Conservation (phyloP, 495 filamentous ascomycete genomes). For the Friedmanniomyces simplex region DNA sequence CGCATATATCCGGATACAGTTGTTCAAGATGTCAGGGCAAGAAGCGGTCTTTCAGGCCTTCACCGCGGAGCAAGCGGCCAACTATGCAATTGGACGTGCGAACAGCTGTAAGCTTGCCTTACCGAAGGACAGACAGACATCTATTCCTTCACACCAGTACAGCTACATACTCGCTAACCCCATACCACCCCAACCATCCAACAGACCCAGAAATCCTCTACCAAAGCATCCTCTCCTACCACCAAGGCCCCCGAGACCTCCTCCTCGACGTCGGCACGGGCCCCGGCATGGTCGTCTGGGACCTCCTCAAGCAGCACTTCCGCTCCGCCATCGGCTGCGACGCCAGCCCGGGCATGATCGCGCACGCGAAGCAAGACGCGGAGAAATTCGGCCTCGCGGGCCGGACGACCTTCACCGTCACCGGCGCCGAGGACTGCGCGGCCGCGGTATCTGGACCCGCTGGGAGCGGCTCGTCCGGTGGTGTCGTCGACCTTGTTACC, state of each 20-base stretch:
- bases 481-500: conserved; percentile 14
- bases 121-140: too few species aligned
- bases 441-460: neutral
- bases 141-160: too few species aligned
- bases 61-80: conserved; percentile 34
- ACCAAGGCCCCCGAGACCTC: conserved; percentile 36
- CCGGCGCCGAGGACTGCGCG: neutral
- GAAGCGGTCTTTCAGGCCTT: conserved; percentile 40
- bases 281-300: conserved; percentile 37
- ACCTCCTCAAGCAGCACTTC: conserved; percentile 36
- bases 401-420: neutral
- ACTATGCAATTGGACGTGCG: conserved; percentile 36
- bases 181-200: too few species aligned
- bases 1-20: too few species aligned
- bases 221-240: conserved; percentile 39
- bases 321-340: conserved; percentile 43
- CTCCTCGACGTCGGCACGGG: conserved; percentile 50
- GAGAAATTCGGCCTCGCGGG: neutral
- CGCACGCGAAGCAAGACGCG: conserved; percentile 27
- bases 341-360: conserved; percentile 45
- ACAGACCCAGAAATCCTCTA: conserved; percentile 38
- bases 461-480: too few species aligned
- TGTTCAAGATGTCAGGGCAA: conserved; percentile 1
- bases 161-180: too few species aligned
- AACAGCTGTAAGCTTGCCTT: conserved; percentile 5